Evolutionary conservation across 352 stramenopile genomes (phyloP).

Genomic region (Pythium dissotocum): DNA sequence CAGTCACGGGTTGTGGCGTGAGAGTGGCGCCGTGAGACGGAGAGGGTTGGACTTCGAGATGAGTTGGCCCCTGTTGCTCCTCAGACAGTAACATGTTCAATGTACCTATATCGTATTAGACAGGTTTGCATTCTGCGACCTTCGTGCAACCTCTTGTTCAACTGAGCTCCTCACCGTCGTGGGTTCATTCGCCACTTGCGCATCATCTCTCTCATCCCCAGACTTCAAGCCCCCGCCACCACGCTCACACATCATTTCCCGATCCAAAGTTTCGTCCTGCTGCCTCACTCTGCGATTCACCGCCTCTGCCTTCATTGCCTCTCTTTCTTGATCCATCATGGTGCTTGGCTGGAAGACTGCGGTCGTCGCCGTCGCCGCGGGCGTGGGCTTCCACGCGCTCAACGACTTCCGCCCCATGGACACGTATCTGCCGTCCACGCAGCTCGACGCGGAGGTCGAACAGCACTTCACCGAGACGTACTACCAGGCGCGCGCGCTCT

Average conservation of each 20-base stretch:
- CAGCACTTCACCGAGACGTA: slow-evolving; percentile 60
- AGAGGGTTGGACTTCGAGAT: too few species aligned
- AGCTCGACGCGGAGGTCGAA: slow-evolving; percentile 36
- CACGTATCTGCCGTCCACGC: slow-evolving; percentile 30
- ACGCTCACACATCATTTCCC: not conserved
- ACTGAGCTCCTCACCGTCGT: not conserved
- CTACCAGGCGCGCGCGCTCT: slow-evolving; percentile 63
- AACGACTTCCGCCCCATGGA: slow-evolving; percentile 59
- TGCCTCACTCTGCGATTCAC: slow-evolving; percentile 5
- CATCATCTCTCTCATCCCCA: not conserved
- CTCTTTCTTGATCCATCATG: slow-evolving; percentile 4
- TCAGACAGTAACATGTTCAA: not conserved
- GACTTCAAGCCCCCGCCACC: not conserved
- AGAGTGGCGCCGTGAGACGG: too few species aligned
- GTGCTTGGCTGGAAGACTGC: slow-evolving; percentile 20
- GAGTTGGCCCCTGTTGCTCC: not conserved
- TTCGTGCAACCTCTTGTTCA: not conserved
- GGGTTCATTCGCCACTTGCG: not conserved
- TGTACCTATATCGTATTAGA: not conserved
- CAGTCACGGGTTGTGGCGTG: too few species aligned
- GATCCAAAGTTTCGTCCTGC: not conserved
- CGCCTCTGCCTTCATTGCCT: not conserved
- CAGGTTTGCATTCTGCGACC: not conserved
- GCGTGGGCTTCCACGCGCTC: slow-evolving; percentile 33
- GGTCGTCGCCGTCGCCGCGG: slow-evolving; percentile 10